Conservation (phyloP, 2,329 filamentous ascomycete genomes). For the Colletotrichum kahawae region DNA sequence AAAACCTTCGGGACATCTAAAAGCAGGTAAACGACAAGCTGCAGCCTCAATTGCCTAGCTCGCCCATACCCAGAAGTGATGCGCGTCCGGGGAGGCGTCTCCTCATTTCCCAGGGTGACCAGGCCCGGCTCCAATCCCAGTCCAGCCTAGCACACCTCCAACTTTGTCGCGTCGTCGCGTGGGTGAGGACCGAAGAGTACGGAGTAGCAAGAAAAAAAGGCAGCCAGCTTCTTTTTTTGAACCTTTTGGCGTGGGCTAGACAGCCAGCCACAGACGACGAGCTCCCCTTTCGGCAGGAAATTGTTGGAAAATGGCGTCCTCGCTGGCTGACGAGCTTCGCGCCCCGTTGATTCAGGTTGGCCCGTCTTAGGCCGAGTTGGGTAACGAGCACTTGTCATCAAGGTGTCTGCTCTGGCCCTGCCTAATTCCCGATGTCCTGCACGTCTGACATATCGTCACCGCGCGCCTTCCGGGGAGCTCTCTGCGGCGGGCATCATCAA, state of each 20-base stretch:
- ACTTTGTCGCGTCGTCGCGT: background rate
- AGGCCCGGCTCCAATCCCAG: background rate
- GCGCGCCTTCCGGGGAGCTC: background rate
- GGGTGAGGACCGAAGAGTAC: background rate
- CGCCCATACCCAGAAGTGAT: background rate
- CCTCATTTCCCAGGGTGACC: background rate
- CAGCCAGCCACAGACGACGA: background rate
- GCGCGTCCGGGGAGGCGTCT: background rate
- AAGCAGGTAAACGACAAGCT: background rate
- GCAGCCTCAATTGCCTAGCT: background rate
- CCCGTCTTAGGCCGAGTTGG: background rate
- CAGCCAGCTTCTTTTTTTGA: background rate
- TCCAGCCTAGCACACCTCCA: background rate
- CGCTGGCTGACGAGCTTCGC: background rate
- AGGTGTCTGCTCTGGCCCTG: background rate
- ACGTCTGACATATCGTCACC: background rate
- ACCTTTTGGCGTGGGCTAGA: background rate
- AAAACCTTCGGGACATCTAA: background rate
- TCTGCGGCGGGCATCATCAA: background rate
- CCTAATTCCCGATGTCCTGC: background rate
- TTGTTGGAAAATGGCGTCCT: background rate
- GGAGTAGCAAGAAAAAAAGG: background rate
- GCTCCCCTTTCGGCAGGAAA: background rate
- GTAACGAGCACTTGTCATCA: background rate
- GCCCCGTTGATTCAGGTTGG: background rate